Base-by-base conservation (phyloP, 768 basidiomycete species). In the Xerocomus brunneocitrinus region DNA sequence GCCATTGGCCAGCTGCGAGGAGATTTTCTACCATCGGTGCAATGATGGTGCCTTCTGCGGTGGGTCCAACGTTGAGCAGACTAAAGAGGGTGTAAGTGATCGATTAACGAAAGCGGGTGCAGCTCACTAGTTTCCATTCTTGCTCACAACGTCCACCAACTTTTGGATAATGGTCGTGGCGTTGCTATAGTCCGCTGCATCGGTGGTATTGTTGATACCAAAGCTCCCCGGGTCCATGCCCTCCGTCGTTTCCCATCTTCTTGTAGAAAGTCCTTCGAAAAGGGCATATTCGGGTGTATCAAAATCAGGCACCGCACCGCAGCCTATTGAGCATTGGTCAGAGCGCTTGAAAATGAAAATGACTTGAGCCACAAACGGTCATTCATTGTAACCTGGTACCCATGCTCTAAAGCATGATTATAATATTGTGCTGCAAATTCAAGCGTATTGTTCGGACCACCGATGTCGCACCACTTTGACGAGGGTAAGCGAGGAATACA, bases 51-150 rank as follows among this genome's bases (percentile, higher is more conserved):
- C 82, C 81, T 47, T 81, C 79, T 1, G 78, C 79, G 2, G 72
- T 80, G 0, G 82, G 82, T 0, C 82, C 80, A 16, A 83, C 60
- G 35, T 83, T 77, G 2, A 82, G 62, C 22, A 82, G 66, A 56
- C 79, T 80, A 48, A 16, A 19, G 9, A 6, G 12, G 14, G 8
- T 13, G 31, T 61, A 24, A 47, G 49, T 36, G 9, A 45, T 2
- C 1, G 8, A 32, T 14, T 10, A 34, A 16, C 19, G 16, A 14
- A 41, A 49, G 12, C 4, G 7, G 36, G 44, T 28, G 41, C 3
- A 7, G 60, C 77, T 60, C 57, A 80, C 80, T 76, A 84, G 60
- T 84, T 83, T 12, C 83, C 82, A 54, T 81, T 80, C 70, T 84
- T 84, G 28, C 80, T 79, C 19, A 77, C 81, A 54, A 84, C 76